Base-by-base conservation (phyloP, 192 early-diverging fungal species). In the Chytriomyces sp. region DNA sequence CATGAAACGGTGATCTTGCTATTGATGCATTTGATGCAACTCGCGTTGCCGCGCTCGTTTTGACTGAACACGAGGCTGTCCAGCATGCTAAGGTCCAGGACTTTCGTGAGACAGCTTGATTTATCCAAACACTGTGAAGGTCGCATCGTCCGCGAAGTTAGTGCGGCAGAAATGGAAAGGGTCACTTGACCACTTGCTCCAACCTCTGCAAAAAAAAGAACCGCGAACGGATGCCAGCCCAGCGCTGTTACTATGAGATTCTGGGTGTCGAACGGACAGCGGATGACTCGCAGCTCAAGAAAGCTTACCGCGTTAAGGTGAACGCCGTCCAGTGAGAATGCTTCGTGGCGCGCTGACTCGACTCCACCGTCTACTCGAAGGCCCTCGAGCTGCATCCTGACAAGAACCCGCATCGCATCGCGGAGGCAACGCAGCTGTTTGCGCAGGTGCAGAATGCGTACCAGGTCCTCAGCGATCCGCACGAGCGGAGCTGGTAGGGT, bases 211-310 rank as follows among this genome's bases (percentile, higher is more conserved):
- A n/a, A n/a, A n/a, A n/a, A n/a, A n/a, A n/a, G n/a, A n/a, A n/a
- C n/a, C n/a, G n/a, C n/a, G n/a, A n/a, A n/a, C n/a, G n/a, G n/a
- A n/a, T n/a, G n/a, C n/a, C n/a, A n/a, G n/a, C n/a, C n/a, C n/a
- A n/a, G n/a, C n/a, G n/a, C n/a, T 98, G 95, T 77, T 92, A 98
- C 77, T 98, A 98, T 77, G 93, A 94, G 59, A 74, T 96, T 52
- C 89, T 98, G 8, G 91, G 88, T 34, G 90, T 98, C 37, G 90
- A 90, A 44, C 80, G 88, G 39, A 83, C 75, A 54, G 95, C 93
- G 8, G 84, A 82, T 32, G 79, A 84, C 30, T 78, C 85, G 6
- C 94, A 95, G 10, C 83, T 98, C 28, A 97, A 96, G 75, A 96
- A 94, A 80, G 96, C 93, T 0, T 94, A 93, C 69, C 37, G 70